Base-by-base conservation (phyloP, 208 protist genomes). In the Jaenimonas drosophilae region DNA sequence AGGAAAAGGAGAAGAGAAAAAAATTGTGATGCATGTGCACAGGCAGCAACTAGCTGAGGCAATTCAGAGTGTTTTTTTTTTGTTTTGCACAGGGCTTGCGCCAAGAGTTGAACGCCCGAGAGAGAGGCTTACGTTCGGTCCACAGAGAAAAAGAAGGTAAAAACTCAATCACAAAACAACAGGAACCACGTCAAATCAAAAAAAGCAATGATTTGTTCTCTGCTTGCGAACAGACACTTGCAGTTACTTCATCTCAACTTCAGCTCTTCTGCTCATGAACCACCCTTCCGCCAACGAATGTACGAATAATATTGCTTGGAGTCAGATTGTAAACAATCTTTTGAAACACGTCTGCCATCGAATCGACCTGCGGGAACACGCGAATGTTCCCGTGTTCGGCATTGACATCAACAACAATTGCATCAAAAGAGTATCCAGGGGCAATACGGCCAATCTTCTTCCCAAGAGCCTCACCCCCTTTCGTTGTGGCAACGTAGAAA, bases 401-500 rank as follows among this genome's bases (percentile, higher is more conserved):
- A 63, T 50, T 49, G 4, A 71, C 70, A 58, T 93, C 88, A 32
- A 96, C 67, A 17, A 90, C 58, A 5, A 97, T 6, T 1, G 74
- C 78, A 64, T 98, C 90, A 59, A 96, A 95, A 23, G 62, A 36
- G 53, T 92, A 96, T 0, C 88, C 87, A 0, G 71, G 57, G 4
- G 52, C 73, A 42, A 98, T 83, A 47, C 60, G 78, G 27, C 91
- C 95, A 32, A 97, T 59, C n/a, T 86, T 71, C 20, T 97, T 27
- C 47, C 88, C 73, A 17, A 98, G 67, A 4, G 71, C 64, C 12
- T 74, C 61, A 16, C 91, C 95, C 5, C 88, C 91, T 21, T 76
- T 75, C 25, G 86, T 56, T 12, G 95, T 97, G 2, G 87, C 90
- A 0, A 96, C 52, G 44, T 81, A 94, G 39, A 98, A 88, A 0